Conservation (phyloP, 805 yeast genomes). For the Schwanniomyces vanrijiae region DNA sequence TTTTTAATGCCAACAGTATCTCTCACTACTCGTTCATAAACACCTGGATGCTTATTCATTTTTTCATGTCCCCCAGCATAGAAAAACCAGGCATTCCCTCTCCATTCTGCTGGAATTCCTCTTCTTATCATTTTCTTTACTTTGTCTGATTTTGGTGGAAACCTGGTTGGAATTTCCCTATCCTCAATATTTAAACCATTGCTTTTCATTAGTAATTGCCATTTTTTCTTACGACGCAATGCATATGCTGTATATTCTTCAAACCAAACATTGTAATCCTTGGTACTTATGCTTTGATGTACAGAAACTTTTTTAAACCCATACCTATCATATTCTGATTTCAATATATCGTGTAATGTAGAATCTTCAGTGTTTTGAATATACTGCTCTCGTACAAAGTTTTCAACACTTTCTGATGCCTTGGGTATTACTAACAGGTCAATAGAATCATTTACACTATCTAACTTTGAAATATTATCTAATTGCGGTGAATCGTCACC, state of each 20-base stretch:
- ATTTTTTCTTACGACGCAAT: slow-evolving; percentile 67
- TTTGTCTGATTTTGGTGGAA: slow-evolving; percentile 78
- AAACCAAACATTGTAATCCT: slow-evolving; percentile 78
- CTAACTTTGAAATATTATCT: background rate
- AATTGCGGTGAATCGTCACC: slow-evolving; percentile 20
- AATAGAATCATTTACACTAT: background rate
- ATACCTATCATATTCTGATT: slow-evolving; percentile 59
- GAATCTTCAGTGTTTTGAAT: slow-evolving; percentile 1
- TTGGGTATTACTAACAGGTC: background rate
- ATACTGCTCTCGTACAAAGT: background rate
- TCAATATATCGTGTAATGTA: slow-evolving; percentile 10
- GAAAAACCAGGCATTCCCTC: slow-evolving; percentile 96
- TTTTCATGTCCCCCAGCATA: slow-evolving; percentile 84
- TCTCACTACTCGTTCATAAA: slow-evolving; percentile 66
- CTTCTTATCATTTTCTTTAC: slow-evolving; percentile 79
- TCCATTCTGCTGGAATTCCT: slow-evolving; percentile 96
- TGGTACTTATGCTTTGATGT: slow-evolving; percentile 44
- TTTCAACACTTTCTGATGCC: background rate
- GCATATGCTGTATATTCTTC: slow-evolving; percentile 60
- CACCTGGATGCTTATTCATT: slow-evolving; percentile 66
- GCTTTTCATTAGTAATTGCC: slow-evolving; percentile 67
- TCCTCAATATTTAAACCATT: slow-evolving; percentile 58
- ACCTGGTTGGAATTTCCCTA: slow-evolving; percentile 52
- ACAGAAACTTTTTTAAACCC: slow-evolving; percentile 77
- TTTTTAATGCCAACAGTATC: slow-evolving; percentile 56